Evolutionary conservation across 1,284 basidiomycete species (phyloP), one percentile per base, ranked within the genome.

Genomic region (Malassezia equina): DNA sequence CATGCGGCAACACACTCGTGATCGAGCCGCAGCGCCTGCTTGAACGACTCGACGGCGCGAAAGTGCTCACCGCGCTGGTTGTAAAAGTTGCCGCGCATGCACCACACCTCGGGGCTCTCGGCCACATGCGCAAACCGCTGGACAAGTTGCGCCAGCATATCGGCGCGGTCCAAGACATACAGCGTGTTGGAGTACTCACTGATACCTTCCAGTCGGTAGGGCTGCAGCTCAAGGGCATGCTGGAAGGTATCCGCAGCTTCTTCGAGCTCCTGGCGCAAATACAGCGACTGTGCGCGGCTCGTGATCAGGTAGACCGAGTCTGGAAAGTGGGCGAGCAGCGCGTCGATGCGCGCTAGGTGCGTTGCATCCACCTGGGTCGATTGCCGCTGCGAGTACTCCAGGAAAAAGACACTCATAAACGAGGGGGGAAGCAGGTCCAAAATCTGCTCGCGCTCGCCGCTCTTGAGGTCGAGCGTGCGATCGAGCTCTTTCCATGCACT

Each of bases 101-200:
- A 94, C 90, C 81, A 76, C 86, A 95, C 72, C 88, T 86, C 70
- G 3, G 71, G 61, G 25, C 63, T 55, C 42, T 71, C 65, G 36
- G 65, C 67, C 13, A 66, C 60, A 24, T 65, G 57, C 40, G 65
- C 62, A 41, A 72, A 66, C 32, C 63, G 63, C 59, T 94, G 90
- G 9, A 93, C 93, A 23, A 99, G 80, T 71, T 85, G 85, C 12
- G 90, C 90, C 29, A 99, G 78, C 73, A 91, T 90, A 28, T 88
- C 80, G 34, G 82, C 81, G 65, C 89, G 89, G 67, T 91, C 87
- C 53, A 88, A 88, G 5, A 98, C 89, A 75, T 96, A 98, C 36
- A 98, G 81, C 68, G 96, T 93, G 73, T 98, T 95, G 52, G 90
- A 94, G 75, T 89, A 93, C 50, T 95, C 85, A 71, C 96, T 93